Evolutionary conservation across 306 rosid species (phyloP).

Genomic region (Dicorynia guianensis): DNA sequence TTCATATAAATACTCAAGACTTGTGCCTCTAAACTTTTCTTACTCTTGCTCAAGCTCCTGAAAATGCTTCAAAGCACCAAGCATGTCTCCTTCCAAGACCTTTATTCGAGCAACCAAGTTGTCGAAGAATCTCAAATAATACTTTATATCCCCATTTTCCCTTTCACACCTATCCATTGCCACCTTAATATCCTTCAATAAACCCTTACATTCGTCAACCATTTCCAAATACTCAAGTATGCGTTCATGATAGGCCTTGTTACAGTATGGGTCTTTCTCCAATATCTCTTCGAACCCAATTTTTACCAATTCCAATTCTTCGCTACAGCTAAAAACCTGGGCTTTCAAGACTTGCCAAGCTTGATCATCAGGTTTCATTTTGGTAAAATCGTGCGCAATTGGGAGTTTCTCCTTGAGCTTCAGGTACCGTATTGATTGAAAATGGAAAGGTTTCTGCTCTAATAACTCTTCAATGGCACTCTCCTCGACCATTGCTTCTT

Average conservation of each 20-base stretch:
- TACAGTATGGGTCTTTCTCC: conserved; percentile 44
- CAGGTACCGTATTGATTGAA: conserved; percentile 18
- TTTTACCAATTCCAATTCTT: conserved; percentile 44
- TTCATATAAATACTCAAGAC: neutral
- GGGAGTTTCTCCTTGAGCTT: conserved; percentile 47
- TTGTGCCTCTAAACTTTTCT: neutral
- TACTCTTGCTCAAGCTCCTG: conserved; percentile 46
- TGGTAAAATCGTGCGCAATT: conserved; percentile 42
- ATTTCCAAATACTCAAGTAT: conserved; percentile 47
- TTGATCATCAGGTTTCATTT: conserved; percentile 37
- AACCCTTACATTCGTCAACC: conserved; percentile 43
- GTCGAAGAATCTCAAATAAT: conserved; percentile 34
- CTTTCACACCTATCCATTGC: conserved; percentile 52
- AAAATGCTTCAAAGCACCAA: conserved; percentile 51
- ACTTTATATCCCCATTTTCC: conserved; percentile 21
- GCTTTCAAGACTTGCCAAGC: conserved; percentile 48
- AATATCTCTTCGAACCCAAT: conserved; percentile 53
- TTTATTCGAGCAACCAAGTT: conserved; percentile 39
- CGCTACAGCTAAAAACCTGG: conserved; percentile 45
- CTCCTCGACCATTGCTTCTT: conserved; percentile 26
- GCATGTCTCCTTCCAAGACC: conserved; percentile 46
- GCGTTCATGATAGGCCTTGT: conserved; percentile 38
- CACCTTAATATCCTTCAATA: conserved; percentile 47
- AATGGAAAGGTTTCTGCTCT: neutral
- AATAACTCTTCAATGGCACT: neutral